Evolutionary conservation across 805 yeast genomes (phyloP), one percentile per base, ranked within the genome.

Genomic region (Cyberlindnera sargentensis): DNA sequence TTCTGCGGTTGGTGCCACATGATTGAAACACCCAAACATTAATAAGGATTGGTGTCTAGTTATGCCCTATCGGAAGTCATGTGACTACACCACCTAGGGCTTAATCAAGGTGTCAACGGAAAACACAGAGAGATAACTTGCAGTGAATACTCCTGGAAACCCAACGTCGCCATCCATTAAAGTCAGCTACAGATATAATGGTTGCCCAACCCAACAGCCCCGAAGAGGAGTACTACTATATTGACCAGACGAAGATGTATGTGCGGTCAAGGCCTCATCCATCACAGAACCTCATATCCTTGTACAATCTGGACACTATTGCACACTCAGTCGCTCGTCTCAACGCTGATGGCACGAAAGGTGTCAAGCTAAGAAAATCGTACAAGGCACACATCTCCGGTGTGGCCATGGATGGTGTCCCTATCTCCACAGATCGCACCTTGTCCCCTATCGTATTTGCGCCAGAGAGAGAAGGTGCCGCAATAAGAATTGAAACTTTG

Each of bases 321-420:
- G 85, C 96, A 1, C 71, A 76, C 43, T 81, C 95, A 4, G 82
- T 93, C 36, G 95, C 96, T 1, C 75, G 99, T 57, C 74, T 82
- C 8, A 89, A 86, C 55, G 82, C 88, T 3, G 95, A 84, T 55
- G 96, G 96, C 0, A 75, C 93, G 1, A 89, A 86, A 53, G 96
- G 96, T 43, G 89, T 89, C 33, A 93, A 93, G 65, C 73, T 93
- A 43, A 75, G 99, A 55, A 93, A 93, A 64, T 88, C 97, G 0
- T 93, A 93, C 66, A 93, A 93, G 62, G 89, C 90, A 50, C 98
- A 91, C 60, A 84, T 93, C 10, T 71, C 75, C 33, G 97, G 90
- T 52, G 67, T 93, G 28, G 85, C 96, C 0, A 97, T 90, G 2
- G 82, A 81, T 57, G 86, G 80, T 51, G 70, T 53, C 6, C 56